These are phyloP conservation scores for Colletotrichum cereale DNA, from an alignment of 2,329 filamentous ascomycete species.

Conservation along the genomic window DNA sequence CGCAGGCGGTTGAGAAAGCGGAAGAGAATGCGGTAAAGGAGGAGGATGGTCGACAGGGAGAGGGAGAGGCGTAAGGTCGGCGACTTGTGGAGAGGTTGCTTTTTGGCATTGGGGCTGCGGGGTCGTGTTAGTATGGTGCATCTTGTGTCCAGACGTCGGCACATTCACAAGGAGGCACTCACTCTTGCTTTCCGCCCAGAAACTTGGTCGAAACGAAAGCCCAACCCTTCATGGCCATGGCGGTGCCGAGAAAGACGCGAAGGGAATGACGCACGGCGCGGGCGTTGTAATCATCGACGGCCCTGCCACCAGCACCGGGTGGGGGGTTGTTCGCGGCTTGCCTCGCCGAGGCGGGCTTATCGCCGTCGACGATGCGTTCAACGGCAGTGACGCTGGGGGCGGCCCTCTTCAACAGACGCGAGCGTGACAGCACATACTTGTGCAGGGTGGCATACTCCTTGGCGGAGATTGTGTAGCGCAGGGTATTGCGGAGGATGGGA, in stretches of 20 bases:
- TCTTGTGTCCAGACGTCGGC: neutral
- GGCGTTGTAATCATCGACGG: constrained; percentile 74
- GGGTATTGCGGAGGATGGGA: constrained; percentile 83
- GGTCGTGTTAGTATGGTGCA: neutral
- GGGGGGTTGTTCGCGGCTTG: constrained; percentile 38
- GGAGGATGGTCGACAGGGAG: constrained; percentile 85
- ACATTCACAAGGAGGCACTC: constrained; percentile 45
- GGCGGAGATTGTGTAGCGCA: constrained; percentile 87
- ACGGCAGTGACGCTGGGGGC: constrained; percentile 69
- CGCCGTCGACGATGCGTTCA: constrained; percentile 57
- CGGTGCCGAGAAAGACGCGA: constrained; percentile 76
- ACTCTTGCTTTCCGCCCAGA: constrained; percentile 61
- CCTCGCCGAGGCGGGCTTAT: constrained; percentile 46
- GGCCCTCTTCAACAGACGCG: constrained; percentile 67
- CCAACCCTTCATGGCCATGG: constrained; percentile 71
- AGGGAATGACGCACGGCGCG: constrained; percentile 78
- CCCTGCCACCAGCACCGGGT: constrained; percentile 49
- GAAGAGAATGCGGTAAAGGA: constrained; percentile 90
- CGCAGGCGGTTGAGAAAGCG: constrained; percentile 89
- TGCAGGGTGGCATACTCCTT: constrained; percentile 89
- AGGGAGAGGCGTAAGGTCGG: constrained; percentile 82
- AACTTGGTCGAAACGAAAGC: constrained; percentile 63
- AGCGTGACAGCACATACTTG: constrained; percentile 83
- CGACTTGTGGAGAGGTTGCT: constrained; percentile 71
- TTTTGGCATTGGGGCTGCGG: constrained; percentile 52